phyloP scores from a whole-genome alignment of 1,139 yeast genomes.

The Blastobotrys malaysiensis region DNA sequence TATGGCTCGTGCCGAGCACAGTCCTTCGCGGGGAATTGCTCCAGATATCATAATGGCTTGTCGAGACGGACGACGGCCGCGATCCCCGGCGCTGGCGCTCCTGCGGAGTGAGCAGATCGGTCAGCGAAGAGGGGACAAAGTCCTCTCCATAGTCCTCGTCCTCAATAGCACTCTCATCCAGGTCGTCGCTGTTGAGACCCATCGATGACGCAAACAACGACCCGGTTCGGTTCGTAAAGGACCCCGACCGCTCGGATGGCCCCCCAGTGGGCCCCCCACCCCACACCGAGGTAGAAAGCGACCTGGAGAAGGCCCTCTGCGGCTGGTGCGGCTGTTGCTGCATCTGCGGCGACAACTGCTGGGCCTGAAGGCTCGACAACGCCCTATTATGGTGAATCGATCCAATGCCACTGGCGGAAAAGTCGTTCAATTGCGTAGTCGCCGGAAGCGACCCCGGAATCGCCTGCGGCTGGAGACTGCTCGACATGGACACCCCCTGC shows the following conservation, averaged over 20 bases:
- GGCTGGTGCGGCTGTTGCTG: neutral
- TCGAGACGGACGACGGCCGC: neutral
- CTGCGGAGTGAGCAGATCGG: constrained; percentile 73
- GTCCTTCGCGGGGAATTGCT: constrained; percentile 1
- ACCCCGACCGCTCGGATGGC: neutral
- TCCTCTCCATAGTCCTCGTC: constrained; percentile 43
- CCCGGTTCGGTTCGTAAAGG: neutral
- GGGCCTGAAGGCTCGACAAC: neutral
- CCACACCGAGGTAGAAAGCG: neutral
- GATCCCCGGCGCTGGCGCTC: constrained; percentile 47
- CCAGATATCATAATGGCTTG: constrained; percentile 6
- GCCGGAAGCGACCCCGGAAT: neutral
- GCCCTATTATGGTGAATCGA: neutral
- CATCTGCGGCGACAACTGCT: neutral
- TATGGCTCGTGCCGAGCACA: neutral
- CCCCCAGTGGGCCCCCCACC: neutral
- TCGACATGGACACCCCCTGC: neutral
- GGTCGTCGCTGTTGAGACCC: constrained; percentile 5
- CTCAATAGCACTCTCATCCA: constrained; percentile 15
- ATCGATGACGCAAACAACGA: neutral
- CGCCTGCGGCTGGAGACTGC: neutral
- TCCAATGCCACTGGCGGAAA: neutral
- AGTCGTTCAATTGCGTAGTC: neutral
- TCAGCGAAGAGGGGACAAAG: constrained; percentile 68
- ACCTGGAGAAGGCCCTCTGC: neutral